Base-by-base conservation (phyloP, 257 asterid species). In the Osmanthus fragrans region DNA sequence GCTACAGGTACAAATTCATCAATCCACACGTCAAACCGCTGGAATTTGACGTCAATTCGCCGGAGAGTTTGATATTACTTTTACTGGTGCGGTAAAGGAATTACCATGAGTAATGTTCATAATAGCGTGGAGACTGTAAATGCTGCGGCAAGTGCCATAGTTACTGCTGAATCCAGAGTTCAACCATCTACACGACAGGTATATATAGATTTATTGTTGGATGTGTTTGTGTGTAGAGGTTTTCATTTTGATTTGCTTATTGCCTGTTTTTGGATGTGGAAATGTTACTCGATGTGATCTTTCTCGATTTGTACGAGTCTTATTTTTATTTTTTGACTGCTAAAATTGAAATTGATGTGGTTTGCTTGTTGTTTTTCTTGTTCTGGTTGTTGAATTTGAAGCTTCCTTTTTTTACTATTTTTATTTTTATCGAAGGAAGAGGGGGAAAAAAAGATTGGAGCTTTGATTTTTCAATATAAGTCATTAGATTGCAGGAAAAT, bases 81-180 rank as follows among this genome's bases (percentile, higher is more conserved):
- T 42, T 51, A 8, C 30, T 63, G n/a, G 69, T 27, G 69, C 9
- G 36, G 29, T 25, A 29, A 27, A 63, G 58, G 42, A 7, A 8
- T 64, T 73, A 74, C 85, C 84, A 95, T 95, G 99, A 90, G 91
- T 76, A 85, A 87, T 88, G 90, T 89, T 23, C 96, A 80, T 47
- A 93, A 82, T 87, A 93, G 91, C 85, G 97, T 93, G 54, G 99
- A 93, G 4, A 91, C 98, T 8, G 99, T 96, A 56, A 93, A 96
- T 77, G 99, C 98, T 45, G 99, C 99, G 0, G 98, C 98, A 19
- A 86, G 93, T 3, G 98, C 99, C 73, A 93, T 96, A 83, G 89
- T 92, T 79, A 77, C 98, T 7, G 98, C 99, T 65, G 97, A 96
- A 71, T 85, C 76, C 81, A 87, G 99, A 92, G 94, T 92, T 79